These are phyloP conservation scores for Creolimax fragrantissima DNA, from an alignment of 78 protist species.

Conservation along the genomic window DNA sequence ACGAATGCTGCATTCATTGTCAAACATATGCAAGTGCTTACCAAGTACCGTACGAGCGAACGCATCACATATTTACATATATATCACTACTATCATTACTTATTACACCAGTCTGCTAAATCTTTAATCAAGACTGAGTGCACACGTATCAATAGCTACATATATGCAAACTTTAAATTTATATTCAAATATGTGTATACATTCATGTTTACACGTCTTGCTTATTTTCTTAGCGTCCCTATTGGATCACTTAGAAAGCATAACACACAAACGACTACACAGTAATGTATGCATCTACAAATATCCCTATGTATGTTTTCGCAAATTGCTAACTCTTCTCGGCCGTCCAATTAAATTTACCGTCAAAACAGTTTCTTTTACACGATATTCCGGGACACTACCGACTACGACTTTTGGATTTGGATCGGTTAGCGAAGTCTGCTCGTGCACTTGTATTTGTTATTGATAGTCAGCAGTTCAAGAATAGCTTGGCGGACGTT, in stretches of 20 bases:
- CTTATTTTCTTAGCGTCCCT: too few species aligned
- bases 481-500: neutral
- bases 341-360: neutral
- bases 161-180: neutral
- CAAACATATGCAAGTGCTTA: too few species aligned
- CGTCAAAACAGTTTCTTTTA: neutral
- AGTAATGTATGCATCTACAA: neutral
- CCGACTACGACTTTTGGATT: neutral
- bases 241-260: too few species aligned
- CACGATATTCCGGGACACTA: neutral
- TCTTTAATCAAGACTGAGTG: too few species aligned
- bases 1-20: too few species aligned
- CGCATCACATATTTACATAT: neutral
- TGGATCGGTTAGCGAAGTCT: neutral
- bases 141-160: too few species aligned
- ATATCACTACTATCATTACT: too few species aligned
- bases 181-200: too few species aligned
- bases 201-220: too few species aligned
- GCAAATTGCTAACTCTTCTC: neutral
- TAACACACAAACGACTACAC: neutral
- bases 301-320: neutral
- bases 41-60: too few species aligned
- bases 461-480: neutral
- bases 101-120: too few species aligned
- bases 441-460: neutral